Evolutionary conservation across 2,329 filamentous ascomycete genomes (phyloP).

Genomic region (Raffaelea ambrosiae): DNA sequence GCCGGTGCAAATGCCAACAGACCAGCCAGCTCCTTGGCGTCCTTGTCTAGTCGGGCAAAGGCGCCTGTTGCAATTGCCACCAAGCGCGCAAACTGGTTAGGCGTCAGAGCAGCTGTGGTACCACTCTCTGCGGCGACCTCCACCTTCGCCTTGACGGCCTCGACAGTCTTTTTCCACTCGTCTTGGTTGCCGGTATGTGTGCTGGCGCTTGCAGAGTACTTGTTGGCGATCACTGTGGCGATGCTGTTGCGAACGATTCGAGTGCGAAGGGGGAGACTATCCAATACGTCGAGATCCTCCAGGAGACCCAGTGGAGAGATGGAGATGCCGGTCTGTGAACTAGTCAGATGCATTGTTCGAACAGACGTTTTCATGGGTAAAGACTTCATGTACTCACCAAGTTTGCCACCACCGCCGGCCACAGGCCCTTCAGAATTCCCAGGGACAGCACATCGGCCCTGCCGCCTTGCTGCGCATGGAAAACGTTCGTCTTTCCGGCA

Average conservation of each 20-base stretch:
- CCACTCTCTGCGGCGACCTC: background rate
- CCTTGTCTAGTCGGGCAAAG: slow-evolving; percentile 23
- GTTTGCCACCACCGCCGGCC: slow-evolving; percentile 16
- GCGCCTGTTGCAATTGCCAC: slow-evolving; percentile 20
- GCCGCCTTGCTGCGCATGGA: slow-evolving; percentile 11
- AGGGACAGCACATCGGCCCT: slow-evolving; percentile 14
- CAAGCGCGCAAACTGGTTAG: slow-evolving; percentile 14
- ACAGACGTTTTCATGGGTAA: too few relatives aligned
- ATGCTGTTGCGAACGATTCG: slow-evolving; percentile 13
- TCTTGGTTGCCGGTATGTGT: slow-evolving; percentile 18
- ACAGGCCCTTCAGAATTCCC: slow-evolving; percentile 21
- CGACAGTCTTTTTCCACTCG: slow-evolving; percentile 10
- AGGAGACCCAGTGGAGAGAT: slow-evolving; percentile 8
- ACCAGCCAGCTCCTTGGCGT: slow-evolving; percentile 21
- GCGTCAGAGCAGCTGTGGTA: background rate
- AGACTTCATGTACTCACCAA: slow-evolving; percentile 18
- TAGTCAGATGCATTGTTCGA: too few relatives aligned
- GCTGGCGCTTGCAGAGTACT: slow-evolving; percentile 10
- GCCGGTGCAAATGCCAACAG: slow-evolving; percentile 18
- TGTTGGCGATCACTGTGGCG: slow-evolving; percentile 14
- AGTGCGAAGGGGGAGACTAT: slow-evolving; percentile 9
- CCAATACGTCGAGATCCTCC: slow-evolving; percentile 8
- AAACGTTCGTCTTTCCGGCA: slow-evolving; percentile 5
- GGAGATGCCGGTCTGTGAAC: slow-evolving; percentile 14
- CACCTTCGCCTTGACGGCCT: slow-evolving; percentile 5